Base-by-base conservation (phyloP, 1,284 basidiomycete species). In the Fistulinella cinereoalba region DNA sequence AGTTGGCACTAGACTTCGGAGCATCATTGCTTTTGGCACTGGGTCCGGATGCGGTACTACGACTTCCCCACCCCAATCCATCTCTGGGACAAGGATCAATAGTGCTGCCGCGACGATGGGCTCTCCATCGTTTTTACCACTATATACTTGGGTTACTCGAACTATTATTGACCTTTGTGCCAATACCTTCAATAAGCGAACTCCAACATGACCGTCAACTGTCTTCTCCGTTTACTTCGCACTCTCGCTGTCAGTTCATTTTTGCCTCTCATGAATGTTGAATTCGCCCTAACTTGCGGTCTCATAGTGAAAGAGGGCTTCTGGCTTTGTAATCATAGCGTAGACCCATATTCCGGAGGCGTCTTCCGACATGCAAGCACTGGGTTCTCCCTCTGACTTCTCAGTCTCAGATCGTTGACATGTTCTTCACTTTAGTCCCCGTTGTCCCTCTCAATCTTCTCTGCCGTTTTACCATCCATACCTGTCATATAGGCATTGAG, bases 281-380 rank as follows among this genome's bases (percentile, higher is more conserved):
- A 13, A 6, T 3, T 12, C n/a, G 13, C 25, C 24, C 37, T 51
- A 39, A 41, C 41, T 18, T n/a, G 10, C n/a, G 9, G 39, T 37
- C 22, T 6, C 43, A 34, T 53, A 96, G 93, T 97, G 49, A 81
- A 83, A 58, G 94, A 97, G 67, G 92, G 93, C 2, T 75, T 93
- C 9, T 92, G 85, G 65, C 75, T 96, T 12, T 83, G 83, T 54
- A 68, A 75, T 28, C 73, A 85, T 66, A 81, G 80, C 5, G 70
- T 89, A 24, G 81, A 95, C 61, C 92, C 93, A 22, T 97, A 97
- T 60, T 77, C 83, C 46, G 91, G 90, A 38, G 88, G 90, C 2
- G 71, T 83, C 11, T 92, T 94, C 61, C 79, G 87, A 61, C 92
- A 94, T 67, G 92, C 94, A 68, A 52, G 81, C 61, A 8, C n/a